phyloP scores from a whole-genome alignment of 1,284 basidiomycete species.

The Kwoniella shivajii region DNA sequence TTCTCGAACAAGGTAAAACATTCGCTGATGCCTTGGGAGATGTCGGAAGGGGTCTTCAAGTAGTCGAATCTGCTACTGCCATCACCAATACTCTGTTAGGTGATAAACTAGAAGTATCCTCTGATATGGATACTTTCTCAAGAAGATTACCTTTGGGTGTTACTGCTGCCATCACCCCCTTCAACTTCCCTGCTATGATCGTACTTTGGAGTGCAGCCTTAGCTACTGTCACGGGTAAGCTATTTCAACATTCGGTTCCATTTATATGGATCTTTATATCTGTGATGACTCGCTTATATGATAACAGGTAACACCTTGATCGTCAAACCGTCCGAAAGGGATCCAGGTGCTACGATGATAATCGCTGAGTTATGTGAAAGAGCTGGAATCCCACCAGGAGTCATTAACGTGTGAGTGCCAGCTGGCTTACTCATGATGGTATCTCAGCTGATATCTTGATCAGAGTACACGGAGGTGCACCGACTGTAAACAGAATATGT shows the following conservation, averaged over 20 bases:
- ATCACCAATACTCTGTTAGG: constrained; percentile 83
- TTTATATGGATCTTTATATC: not conserved
- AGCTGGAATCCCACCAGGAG: constrained; percentile 68
- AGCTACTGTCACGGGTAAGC: constrained; percentile 47
- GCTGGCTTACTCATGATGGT: not conserved
- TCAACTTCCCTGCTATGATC: constrained; percentile 90
- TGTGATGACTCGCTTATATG: constrained; percentile 42
- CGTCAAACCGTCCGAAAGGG: constrained; percentile 93
- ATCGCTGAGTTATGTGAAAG: constrained; percentile 90
- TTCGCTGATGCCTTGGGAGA: constrained; percentile 90
- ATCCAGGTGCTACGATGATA: constrained; percentile 96
- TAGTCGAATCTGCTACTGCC: constrained; percentile 84
- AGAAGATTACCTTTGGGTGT: constrained; percentile 62
- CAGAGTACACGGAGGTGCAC: constrained; percentile 79
- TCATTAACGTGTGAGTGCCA: constrained; percentile 68
- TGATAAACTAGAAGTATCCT: constrained; percentile 90
- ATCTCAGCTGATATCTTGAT: constrained; percentile 47
- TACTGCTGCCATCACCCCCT: constrained; percentile 67
- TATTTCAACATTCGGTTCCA: not conserved
- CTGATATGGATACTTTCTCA: constrained; percentile 89
- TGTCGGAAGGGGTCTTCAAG: constrained; percentile 85
- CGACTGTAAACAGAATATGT: constrained; percentile 91
- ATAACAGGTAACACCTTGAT: constrained; percentile 86
- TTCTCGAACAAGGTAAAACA: constrained; percentile 90
- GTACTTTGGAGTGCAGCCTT: constrained; percentile 92